Base-by-base conservation (phyloP, 257 asterid species). In the Forsythia viridissima region DNA sequence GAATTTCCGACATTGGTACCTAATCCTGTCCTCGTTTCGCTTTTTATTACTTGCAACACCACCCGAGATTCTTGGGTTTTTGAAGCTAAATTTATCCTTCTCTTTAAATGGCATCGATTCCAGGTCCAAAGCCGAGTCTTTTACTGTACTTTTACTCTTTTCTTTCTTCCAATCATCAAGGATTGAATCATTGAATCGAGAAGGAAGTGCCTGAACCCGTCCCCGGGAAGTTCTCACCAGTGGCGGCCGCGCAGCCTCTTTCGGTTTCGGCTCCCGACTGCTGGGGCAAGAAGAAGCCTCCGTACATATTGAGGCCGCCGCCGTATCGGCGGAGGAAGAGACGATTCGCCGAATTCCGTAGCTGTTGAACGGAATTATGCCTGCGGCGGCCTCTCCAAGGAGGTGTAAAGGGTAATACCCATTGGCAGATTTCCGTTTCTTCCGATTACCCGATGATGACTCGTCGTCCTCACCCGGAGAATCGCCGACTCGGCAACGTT, bases 111-210 rank as follows among this genome's bases (percentile, higher is more conserved):
- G 97, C 34, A 80, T 70, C 46, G 91, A 93, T 71, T 93, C 97
- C 38, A 92, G 86, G 85, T 92, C 97, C 84, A 71, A 80, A 69
- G 52, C 86, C 74, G 91, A 83, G 71, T 91, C 97, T 84, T 84
- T 84, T 7, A 4, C 89, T 10, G 78, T 76, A 57, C 40, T 79
- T 77, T 88, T 88, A 66, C 80, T 87, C 91, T 85, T 92, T 55
- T 96, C 98, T 80, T 96, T 93, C 94, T 92, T 93, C 99, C 99
- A 96, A 77, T 92, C 88, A 78, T 88, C 98, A 3, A 96, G 92
- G 78, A 96, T 81, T 4, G 98, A 96, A 82, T 96, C 99, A 72
- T 92, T 96, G 76, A 92, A 96, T 70, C 92, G 85, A n/a, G 99
- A 93, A 4, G 99, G 99, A 77, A 96, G 85, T 77, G 87, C 99